Evolutionary conservation across 352 stramenopile species (phyloP), one percentile per base, ranked within the genome.

Genomic region (Phytophthora boehmeriae): DNA sequence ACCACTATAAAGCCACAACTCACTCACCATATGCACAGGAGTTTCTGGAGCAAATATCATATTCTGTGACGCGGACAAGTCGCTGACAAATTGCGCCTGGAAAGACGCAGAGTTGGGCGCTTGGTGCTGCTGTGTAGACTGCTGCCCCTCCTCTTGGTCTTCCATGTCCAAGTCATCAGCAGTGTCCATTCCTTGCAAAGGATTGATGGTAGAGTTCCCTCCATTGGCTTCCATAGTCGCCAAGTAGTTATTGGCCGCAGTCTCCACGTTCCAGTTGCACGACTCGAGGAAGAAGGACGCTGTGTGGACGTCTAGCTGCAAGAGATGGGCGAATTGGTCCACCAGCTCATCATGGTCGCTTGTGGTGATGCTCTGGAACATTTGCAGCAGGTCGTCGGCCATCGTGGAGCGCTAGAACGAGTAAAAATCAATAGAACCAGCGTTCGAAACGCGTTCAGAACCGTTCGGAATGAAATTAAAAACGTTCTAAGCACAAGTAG

Each of bases 211-310:
- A 16, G 39, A 22, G 6, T 30, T 52, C 36, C 51, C 49, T 14
- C 69, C 58, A 4, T 71, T 57, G 17, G 75, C 68, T 38, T 88
- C 81, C 71, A 88, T 86, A 8, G 84, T 90, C 20, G 64, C 69
- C 28, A 95, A 61, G 55, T 93, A 95, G 55, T 88, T 93, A 56
- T 95, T 95, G 8, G 72, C 85, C 10, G 87, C 87, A 39, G 81
- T 88, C 56, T 95, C 84, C 22, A 95, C 85, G 71, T 95, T 95
- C 87, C 87, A 95, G 72, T 93, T 95, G 52, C 77, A 90, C 59
- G 84, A 93, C 54, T 95, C 87, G 52, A 95, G 78, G 62, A 93
- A 95, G 65, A 95, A 95, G 45, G 68, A 80, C 41, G 84, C 86
- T 36, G 83, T 93, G 38, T 75, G 57, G 14, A 74, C 65, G 59